These are phyloP conservation scores for Pseudocercospora musae DNA, from an alignment of 2,329 filamentous ascomycete genomes.

Conservation along the genomic window DNA sequence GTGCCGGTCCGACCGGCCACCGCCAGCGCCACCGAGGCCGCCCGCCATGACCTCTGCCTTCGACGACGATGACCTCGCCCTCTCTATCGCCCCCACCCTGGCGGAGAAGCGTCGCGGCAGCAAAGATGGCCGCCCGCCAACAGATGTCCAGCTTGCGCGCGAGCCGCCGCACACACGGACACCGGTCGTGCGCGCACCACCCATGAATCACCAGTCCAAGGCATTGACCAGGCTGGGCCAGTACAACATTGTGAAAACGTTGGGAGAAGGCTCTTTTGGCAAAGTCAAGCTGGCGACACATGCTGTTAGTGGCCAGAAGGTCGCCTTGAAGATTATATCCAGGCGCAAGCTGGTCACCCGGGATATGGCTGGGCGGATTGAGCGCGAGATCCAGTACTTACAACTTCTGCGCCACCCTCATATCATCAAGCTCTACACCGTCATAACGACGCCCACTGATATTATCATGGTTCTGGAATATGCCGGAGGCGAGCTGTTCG, in stretches of 20 bases:
- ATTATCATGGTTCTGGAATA: constrained; percentile 99
- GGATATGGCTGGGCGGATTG: constrained; percentile 96
- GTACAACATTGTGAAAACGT: constrained; percentile 84
- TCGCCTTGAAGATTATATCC: constrained; percentile 96
- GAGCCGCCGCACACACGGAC: constrained; percentile 22
- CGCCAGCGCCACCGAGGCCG: background rate
- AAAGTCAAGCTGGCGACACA: constrained; percentile 98
- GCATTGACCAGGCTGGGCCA: constrained; percentile 66
- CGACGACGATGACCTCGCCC: constrained; percentile 42
- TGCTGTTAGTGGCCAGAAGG: constrained; percentile 86
- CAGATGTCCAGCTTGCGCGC: constrained; percentile 35
- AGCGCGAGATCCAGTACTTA: constrained; percentile 96
- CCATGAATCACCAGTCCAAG: constrained; percentile 34
- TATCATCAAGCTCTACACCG: constrained; percentile 98
- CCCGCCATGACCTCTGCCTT: constrained; percentile 37
- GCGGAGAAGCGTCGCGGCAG: constrained; percentile 27
- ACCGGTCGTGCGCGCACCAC: constrained; percentile 22
- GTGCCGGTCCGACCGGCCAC: constrained; percentile 16
- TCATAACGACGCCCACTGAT: constrained; percentile 89
- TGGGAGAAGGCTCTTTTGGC: constrained; percentile 95
- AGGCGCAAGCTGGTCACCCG: constrained; percentile 92
- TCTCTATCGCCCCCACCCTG: constrained; percentile 35
- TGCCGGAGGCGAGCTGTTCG: constrained; percentile 92
- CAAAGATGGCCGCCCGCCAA: constrained; percentile 22
- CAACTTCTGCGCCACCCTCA: constrained; percentile 94